Percentiles rank a stretch among this genome's conserved stretches.
These are phyloP conservation scores for Aspergillus pseudotamarii DNA, from an alignment of 2,329 filamentous ascomycete species.

Conservation along the genomic window DNA sequence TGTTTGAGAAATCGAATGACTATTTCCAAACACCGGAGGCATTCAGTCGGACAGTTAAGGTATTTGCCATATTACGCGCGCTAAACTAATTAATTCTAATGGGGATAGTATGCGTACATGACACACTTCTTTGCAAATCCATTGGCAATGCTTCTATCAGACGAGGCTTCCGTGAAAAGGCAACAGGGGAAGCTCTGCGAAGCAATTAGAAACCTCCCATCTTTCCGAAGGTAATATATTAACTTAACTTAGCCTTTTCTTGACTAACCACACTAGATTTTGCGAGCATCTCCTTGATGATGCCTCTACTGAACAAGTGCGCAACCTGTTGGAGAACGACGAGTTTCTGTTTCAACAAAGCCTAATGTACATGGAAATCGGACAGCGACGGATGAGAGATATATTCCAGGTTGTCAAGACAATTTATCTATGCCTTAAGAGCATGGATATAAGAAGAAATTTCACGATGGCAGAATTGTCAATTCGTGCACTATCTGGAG, in stretches of 20 bases:
- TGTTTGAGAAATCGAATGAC: slow-evolving; percentile 60
- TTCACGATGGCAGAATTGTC: slow-evolving; percentile 40
- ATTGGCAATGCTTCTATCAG: slow-evolving; percentile 54
- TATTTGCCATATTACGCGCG: slow-evolving; percentile 22
- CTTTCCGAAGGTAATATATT: slow-evolving; percentile 52
- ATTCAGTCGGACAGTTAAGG: slow-evolving; percentile 57
- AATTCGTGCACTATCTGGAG: slow-evolving; percentile 51
- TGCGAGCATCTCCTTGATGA: slow-evolving; percentile 47
- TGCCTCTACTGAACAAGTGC: slow-evolving; percentile 38
- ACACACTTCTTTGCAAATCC: slow-evolving; percentile 65
- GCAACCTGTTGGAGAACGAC: slow-evolving; percentile 54
- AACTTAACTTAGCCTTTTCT: neutral
- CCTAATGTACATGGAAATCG: slow-evolving; percentile 39
- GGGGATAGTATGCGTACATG: slow-evolving; percentile 62
- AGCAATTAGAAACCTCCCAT: slow-evolving; percentile 59
- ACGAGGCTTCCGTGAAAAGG: slow-evolving; percentile 23
- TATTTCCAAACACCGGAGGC: slow-evolving; percentile 62
- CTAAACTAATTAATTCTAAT: slow-evolving; percentile 21
- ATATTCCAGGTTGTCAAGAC: slow-evolving; percentile 38
- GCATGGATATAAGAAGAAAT: slow-evolving; percentile 34
- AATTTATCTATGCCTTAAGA: slow-evolving; percentile 30
- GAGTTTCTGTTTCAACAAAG: slow-evolving; percentile 48
- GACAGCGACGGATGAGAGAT: slow-evolving; percentile 43
- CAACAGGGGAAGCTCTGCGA: slow-evolving; percentile 51
- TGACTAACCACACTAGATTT: slow-evolving; percentile 33